Percentiles rank a stretch among this genome's conserved stretches.
Evolutionary conservation across 129 eudicot genomes (phyloP).

Genomic region (Chrysanthemum lavandulifolium): DNA sequence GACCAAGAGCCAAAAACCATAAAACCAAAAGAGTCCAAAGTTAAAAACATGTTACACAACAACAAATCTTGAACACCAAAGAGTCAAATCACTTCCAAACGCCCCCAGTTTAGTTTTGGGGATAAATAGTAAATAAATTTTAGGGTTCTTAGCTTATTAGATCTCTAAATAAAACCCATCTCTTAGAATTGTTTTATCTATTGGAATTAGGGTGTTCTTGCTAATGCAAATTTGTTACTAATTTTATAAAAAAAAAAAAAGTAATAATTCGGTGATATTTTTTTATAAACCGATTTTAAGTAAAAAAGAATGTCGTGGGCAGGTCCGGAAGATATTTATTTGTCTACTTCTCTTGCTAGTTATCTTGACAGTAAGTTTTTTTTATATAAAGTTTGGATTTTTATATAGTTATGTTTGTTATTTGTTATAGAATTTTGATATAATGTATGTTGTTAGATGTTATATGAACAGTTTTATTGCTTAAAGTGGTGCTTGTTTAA

Average conservation of each 20-base stretch:
- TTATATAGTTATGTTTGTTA: not conserved
- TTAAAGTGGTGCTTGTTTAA: too few species aligned
- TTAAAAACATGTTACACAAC: too few species aligned
- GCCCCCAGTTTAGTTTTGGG: constrained; percentile 42
- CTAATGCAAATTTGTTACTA: constrained; percentile 23
- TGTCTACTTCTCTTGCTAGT: constrained; percentile 92
- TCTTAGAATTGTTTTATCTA: too few species aligned
- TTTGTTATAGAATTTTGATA: not conserved
- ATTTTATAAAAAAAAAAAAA: constrained; percentile 7
- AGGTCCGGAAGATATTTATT: constrained; percentile 78
- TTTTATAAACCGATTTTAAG: constrained; percentile 40
- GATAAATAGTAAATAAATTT: constrained; percentile 31
- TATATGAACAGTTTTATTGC: not conserved
- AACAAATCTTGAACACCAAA: too few species aligned
- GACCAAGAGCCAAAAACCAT: not conserved
- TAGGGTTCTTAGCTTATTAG: constrained; percentile 33
- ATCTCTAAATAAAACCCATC: too few species aligned
- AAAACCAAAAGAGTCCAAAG: too few species aligned
- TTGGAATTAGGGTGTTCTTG: too few species aligned
- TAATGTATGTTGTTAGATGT: not conserved
- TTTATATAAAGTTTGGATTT: not conserved
- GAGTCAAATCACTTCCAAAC: constrained; percentile 30
- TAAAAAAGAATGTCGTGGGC: constrained; percentile 81
- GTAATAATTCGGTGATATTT: constrained; percentile 39
- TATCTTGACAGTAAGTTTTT: constrained; percentile 80